Evolutionary conservation across 192 early-diverging fungal genomes (phyloP).

Genomic region (Geranomyces michiganensis): DNA sequence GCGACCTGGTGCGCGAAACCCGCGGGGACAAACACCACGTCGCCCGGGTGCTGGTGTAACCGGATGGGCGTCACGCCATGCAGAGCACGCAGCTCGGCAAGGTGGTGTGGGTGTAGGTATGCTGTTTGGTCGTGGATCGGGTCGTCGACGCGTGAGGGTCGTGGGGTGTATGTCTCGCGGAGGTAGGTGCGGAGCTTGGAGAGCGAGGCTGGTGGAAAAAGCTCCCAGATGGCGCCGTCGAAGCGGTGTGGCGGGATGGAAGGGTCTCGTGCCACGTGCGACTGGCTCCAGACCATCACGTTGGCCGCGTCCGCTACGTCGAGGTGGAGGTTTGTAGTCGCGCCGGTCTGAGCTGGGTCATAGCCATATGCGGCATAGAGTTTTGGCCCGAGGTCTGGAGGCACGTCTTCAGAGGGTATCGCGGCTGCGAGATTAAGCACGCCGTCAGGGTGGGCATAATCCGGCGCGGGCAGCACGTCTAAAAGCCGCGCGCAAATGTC

Average conservation of each 20-base stretch:
- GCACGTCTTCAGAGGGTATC: slow-evolving; percentile 55
- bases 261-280: background rate
- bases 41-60: slow-evolving; percentile 69
- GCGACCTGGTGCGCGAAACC: slow-evolving; percentile 77
- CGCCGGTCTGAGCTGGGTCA: slow-evolving; percentile 48
- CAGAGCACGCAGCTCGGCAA: slow-evolving; percentile 39
- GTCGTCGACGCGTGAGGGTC: slow-evolving; percentile 35
- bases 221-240: slow-evolving; percentile 33
- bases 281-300: slow-evolving; percentile 62
- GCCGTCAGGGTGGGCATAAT: slow-evolving; percentile 59
- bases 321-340: slow-evolving; percentile 76
- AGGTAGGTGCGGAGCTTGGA: slow-evolving; percentile 10
- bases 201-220: slow-evolving; percentile 25
- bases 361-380: slow-evolving; percentile 74
- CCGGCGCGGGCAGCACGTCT: slow-evolving; percentile 55
- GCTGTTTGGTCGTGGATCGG: slow-evolving; percentile 71
- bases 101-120: slow-evolving; percentile 57
- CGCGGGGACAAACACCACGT: slow-evolving; percentile 77
- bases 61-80: slow-evolving; percentile 55
- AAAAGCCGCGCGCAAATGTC: slow-evolving; percentile 59
- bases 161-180: background rate
- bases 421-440: slow-evolving; percentile 61
- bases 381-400: slow-evolving; percentile 76
- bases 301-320: slow-evolving; percentile 83
- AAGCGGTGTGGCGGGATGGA: background rate